These are phyloP conservation scores for Neonectria sp. DNA, from an alignment of 2,329 filamentous ascomycete genomes.

Conservation along the genomic window DNA sequence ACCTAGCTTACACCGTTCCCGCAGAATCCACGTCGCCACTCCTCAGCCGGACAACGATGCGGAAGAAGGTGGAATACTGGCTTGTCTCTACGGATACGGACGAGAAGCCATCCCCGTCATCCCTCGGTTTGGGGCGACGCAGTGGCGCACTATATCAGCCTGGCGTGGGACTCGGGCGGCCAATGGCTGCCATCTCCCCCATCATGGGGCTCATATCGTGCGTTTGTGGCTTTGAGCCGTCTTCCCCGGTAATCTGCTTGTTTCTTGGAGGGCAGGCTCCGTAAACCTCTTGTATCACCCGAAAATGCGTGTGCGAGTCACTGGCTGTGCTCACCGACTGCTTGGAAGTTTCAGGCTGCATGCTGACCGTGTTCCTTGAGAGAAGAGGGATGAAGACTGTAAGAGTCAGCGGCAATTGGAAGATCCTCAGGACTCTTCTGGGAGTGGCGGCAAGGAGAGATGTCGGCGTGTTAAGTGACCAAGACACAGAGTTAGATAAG, in stretches of 20 bases:
- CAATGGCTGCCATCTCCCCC: not conserved
- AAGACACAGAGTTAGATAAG: not conserved
- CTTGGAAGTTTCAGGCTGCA: not conserved
- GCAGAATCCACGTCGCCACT: not conserved
- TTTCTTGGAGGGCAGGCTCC: not conserved
- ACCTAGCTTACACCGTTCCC: not conserved
- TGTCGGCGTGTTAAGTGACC: not conserved
- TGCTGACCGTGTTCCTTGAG: not conserved
- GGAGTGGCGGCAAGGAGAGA: not conserved
- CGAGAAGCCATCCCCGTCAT: not conserved
- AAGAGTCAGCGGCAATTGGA: not conserved
- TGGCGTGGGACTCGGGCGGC: slow-evolving; percentile 2
- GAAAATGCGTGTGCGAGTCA: not conserved
- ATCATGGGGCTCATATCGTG: not conserved
- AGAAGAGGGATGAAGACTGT: not conserved
- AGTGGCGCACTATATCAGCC: not conserved
- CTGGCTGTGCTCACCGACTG: not conserved
- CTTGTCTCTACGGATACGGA: not conserved
- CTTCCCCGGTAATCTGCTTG: not conserved
- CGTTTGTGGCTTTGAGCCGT: not conserved
- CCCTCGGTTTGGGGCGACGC: too few species aligned
- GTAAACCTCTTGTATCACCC: not conserved
- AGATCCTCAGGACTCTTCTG: not conserved
- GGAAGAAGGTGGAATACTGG: not conserved
- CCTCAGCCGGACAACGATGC: not conserved